A percentile compares a stretch with the other conserved stretches of the same genome.
Evolutionary conservation across 257 asterid species (phyloP).

Genomic region (Datura wrightii): DNA sequence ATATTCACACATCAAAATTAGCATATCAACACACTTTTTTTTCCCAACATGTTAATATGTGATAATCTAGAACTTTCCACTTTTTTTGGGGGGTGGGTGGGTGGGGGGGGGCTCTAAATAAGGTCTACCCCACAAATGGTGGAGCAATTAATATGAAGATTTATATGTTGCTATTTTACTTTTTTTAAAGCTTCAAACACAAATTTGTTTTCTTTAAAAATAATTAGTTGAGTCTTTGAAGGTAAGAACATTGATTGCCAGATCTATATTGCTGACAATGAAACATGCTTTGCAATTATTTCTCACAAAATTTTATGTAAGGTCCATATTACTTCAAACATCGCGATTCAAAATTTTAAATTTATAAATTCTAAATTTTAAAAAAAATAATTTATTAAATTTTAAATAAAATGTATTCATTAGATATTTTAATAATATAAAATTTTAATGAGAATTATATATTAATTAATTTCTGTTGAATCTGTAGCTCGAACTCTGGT

Average conservation of each 20-base stretch:
- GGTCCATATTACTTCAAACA: not conserved
- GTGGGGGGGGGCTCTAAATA: too few species aligned
- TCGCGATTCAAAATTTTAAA: not conserved
- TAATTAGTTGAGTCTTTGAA: conserved; percentile 21
- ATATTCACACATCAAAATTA: not conserved
- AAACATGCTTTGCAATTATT: not conserved
- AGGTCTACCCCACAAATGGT: conserved; percentile 1
- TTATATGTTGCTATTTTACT: not conserved
- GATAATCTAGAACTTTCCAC: too few species aligned
- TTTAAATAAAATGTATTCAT: too few species aligned
- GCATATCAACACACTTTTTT: not conserved
- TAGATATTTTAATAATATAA: too few species aligned
- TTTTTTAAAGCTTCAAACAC: not conserved
- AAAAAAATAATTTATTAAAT: too few species aligned
- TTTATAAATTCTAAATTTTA: too few species aligned
- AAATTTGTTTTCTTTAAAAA: not conserved
- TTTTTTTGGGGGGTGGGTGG: too few species aligned
- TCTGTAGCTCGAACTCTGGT: too few species aligned
- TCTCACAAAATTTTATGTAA: too few species aligned
- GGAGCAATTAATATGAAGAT: not conserved
- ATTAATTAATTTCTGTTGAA: too few species aligned
- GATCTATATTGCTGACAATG: conserved; percentile 24
- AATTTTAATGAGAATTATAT: too few species aligned
- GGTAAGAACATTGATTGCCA: not conserved
- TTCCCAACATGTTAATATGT: not conserved